These are phyloP conservation scores for Stephania japonica DNA, from an alignment of 164 flowering plant genomes.

Conservation along the genomic window DNA sequence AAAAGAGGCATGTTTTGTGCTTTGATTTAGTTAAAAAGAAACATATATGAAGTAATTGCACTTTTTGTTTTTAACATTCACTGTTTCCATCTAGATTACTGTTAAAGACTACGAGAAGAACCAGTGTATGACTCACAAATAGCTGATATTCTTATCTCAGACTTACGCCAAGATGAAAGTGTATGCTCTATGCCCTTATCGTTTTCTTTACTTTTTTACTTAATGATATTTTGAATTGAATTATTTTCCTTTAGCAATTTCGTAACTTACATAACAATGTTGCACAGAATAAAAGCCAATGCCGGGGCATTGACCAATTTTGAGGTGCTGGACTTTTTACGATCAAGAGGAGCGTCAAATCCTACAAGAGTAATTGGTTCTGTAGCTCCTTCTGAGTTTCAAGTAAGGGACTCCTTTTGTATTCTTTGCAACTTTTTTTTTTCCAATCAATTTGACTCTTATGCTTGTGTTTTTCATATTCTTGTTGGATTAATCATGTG, in stretches of 20 bases:
- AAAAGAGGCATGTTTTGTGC: too few relatives aligned
- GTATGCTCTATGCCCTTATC: slow-evolving; percentile 2
- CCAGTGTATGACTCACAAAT: background rate
- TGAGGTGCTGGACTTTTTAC: slow-evolving; percentile 72
- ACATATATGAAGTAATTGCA: too few relatives aligned
- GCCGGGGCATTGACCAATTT: slow-evolving; percentile 79
- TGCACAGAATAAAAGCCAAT: slow-evolving; percentile 37
- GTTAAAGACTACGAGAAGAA: background rate
- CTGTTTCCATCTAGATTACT: background rate
- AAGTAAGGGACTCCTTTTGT: slow-evolving; percentile 30
- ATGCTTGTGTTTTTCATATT: background rate
- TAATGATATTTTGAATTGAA: background rate
- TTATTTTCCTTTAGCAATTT: background rate
- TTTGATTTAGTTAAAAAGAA: too few relatives aligned
- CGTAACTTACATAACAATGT: background rate
- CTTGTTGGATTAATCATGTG: background rate
- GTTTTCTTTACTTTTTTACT: background rate
- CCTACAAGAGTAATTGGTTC: slow-evolving; percentile 41
- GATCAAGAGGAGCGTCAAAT: slow-evolving; percentile 65
- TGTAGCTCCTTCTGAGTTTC: slow-evolving; percentile 52
- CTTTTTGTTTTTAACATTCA: background rate
- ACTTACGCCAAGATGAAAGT: slow-evolving; percentile 2
- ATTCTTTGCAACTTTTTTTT: background rate
- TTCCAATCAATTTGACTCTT: too few relatives aligned
- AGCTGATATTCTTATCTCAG: background rate